Evolutionary conservation across 2,329 filamentous ascomycete genomes (phyloP), one percentile per base, ranked within the genome.

Genomic region (Sclerotinia trifoliorum): DNA sequence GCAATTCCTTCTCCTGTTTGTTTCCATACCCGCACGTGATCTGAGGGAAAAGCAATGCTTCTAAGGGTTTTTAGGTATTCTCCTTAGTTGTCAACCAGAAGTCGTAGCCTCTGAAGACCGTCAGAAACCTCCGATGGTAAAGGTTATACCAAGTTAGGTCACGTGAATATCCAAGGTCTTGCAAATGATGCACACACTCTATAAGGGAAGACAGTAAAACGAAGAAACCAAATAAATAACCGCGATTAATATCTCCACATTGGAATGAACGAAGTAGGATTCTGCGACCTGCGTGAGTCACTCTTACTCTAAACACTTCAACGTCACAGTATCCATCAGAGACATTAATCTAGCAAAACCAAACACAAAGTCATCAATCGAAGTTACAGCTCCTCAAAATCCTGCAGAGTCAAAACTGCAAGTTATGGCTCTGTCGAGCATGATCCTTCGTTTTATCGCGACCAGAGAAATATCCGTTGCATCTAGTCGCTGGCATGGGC

Each of bases 121-220:
- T 10, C 24, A 29, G 15, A 19, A 29, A 17, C 10, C 35, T 35
- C 35, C 35, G 35, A 35, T 35, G 10, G 35, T 32, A 32, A 32
- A 32, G 5, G 29, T 32, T 35, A 19, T 24, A 5, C 13, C 1
- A 0, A 29, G 0, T 0, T 1, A 3, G 6, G 5, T 48, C 39
- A 60, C 42, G 24, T 46, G 57, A 46, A 15, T 15, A 1, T 8
- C 4, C 10, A 6, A 32, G 51, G 7, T 29, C 26, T 19, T 19
- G 1, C 51, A 7, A 32, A 54, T 54, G 0, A 29, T 52, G 51
- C 32, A 7, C n/a, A n/a, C n/a, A n/a, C n/a, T 39, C 35, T 39
- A 39, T 39, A 39, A 39, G n/a, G n/a, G 10, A 11, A 39, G 35
- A 11, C 8, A 39, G 32, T 39, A 39, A 35, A 39, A 35, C 6